Evolutionary conservation across 2,329 filamentous ascomycete genomes (phyloP), one percentile per base, ranked within the genome.

Genomic region (Fusarium tjaetaba): DNA sequence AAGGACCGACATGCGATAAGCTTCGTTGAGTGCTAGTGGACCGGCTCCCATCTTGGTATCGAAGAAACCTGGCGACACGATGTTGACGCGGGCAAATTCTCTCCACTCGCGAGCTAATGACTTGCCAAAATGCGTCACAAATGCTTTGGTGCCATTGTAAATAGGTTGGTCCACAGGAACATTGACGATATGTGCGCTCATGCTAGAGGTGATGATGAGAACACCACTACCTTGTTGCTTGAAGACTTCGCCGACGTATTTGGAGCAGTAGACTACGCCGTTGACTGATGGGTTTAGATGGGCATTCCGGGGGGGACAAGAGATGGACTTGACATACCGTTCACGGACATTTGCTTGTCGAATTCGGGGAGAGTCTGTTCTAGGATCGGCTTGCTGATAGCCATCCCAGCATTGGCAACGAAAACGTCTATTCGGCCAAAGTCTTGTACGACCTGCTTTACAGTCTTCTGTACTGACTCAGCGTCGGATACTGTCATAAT

Each of bases 101-200:
- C 85, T 78, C 88, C 88, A 89, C 69, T 89, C 87, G 9, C 85
- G 81, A 0, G 87, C 87, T 22, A 89, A 80, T 0, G 82, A 85
- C 71, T 87, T 87, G 39, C 86, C 87, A 45, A 89, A 83, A 60
- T 89, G 88, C 2, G 84, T 86, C 7, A 88, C 82, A 15, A 84
- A 87, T 1, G 88, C 87, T 74, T 89, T 89, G 16, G 83, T 86
- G 7, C 82, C 83, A 67, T 89, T 89, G 76, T 89, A 89, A 6
- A 87, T 85, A 0, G 86, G 85, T 71, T 89, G 87, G 49, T 88
- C 86, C 4, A 84, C 78, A 1, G 86, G 86, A 3, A 86, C 85
- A 45, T 87, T 87, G 65, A 86, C 85, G 41, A 87, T 81, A 41
- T 84, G 85, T 0, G 73, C 85, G 51, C 82, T 85, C 81, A 87